Conservation (phyloP, 1,139 yeast species). For the Saccharomyces hybrid region DNA sequence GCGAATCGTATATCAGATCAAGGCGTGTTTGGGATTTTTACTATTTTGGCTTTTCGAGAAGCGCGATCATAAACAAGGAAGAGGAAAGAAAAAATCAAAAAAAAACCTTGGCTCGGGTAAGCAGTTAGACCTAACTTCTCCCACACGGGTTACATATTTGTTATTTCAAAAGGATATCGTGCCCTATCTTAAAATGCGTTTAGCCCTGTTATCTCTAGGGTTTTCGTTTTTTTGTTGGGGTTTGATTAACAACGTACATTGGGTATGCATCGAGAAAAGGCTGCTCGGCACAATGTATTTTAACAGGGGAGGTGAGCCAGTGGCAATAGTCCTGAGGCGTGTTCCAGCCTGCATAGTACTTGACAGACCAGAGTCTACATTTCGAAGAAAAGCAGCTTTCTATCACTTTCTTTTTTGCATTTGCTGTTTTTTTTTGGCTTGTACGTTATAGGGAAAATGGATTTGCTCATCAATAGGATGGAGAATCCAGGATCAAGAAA, state of each 20-base stretch:
- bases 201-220: not conserved
- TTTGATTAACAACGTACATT: not conserved
- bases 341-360: not conserved
- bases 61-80: not conserved
- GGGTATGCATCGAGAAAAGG: not conserved
- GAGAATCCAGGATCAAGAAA: conserved; percentile 9
- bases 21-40: not conserved
- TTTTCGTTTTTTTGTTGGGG: not conserved
- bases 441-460: conserved; percentile 5
- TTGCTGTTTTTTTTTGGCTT: not conserved
- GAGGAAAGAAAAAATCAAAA: not conserved
- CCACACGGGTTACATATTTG: not conserved
- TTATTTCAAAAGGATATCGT: too few relatives aligned
- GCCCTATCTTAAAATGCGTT: too few relatives aligned
- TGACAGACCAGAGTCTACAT: not conserved
- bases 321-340: not conserved
- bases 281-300: not conserved
- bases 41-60: conserved; percentile 1
- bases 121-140: not conserved
- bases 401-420: not conserved
- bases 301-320: not conserved
- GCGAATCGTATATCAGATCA: not conserved
- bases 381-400: not conserved
- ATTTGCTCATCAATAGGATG: conserved; percentile 11
- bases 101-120: not conserved